A percentile compares a stretch with the other conserved stretches of the same genome.
These are phyloP conservation scores for Ploettnerulaceae sp. DNA, from an alignment of 2,329 filamentous ascomycete species.

Conservation along the genomic window DNA sequence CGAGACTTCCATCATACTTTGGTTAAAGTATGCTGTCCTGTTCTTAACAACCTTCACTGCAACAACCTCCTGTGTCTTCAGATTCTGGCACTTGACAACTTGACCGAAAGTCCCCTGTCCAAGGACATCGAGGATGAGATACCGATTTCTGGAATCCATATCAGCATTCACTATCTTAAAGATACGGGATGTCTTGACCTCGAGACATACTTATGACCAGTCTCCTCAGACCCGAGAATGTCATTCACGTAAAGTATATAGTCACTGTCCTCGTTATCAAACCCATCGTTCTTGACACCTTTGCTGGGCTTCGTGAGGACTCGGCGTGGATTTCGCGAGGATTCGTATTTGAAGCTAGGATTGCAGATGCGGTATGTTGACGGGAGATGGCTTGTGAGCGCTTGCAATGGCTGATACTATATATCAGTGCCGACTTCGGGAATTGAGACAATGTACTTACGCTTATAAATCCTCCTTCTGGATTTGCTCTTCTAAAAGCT, in stretches of 20 bases:
- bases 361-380: constrained; percentile 98
- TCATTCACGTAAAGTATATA: constrained; percentile 99
- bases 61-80: constrained; percentile 97
- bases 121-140: constrained; percentile 92
- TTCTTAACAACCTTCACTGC: constrained; percentile 99
- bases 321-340: constrained; percentile 88
- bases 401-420: constrained; percentile 73
- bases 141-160: constrained; percentile 64
- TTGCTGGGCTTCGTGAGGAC: constrained; percentile 98
- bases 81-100: constrained; percentile 97
- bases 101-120: constrained; percentile 98
- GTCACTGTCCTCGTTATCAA: constrained; percentile 98
- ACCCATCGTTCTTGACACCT: constrained; percentile 96
- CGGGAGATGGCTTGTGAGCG: constrained; percentile 85
- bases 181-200: constrained; percentile 22
- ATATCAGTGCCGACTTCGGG: constrained; percentile 25
- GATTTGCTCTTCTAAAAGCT: constrained; percentile 86
- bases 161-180: constrained; percentile 29
- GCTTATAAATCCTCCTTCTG: constrained; percentile 96
- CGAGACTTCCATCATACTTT: constrained; percentile 99
- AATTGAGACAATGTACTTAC: constrained; percentile 47
- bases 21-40: constrained; percentile 97
- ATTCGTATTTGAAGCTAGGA: constrained; percentile 96
- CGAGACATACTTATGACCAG: constrained; percentile 79
- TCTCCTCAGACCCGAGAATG: constrained; percentile 94